Evolutionary conservation across 768 basidiomycete genomes (phyloP).

Genomic region (Cystobasidium tubakii): DNA sequence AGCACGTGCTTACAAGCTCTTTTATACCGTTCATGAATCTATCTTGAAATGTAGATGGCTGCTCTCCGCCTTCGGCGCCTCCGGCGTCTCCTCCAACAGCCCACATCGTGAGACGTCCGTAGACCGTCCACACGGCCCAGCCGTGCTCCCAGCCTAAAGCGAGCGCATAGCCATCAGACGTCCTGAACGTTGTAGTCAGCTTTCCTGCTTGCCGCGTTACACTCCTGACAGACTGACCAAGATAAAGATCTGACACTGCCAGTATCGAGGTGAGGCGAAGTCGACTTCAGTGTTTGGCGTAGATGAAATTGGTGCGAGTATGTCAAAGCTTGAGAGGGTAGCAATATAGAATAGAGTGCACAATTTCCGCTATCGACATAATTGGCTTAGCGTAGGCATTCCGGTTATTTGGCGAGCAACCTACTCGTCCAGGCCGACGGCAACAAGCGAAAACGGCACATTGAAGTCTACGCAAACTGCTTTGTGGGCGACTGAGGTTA

Average conservation of each 20-base stretch:
- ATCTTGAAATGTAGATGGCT: slow-evolving; percentile 60
- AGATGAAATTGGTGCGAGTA: slow-evolving; percentile 44
- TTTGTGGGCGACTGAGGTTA: background rate
- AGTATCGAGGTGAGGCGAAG: slow-evolving; percentile 37
- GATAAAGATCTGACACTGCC: slow-evolving; percentile 26
- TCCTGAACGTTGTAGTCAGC: slow-evolving; percentile 71
- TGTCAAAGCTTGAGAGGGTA: slow-evolving; percentile 21
- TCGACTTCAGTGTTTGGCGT: slow-evolving; percentile 40
- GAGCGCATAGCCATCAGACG: slow-evolving; percentile 87
- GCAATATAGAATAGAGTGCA: slow-evolving; percentile 38
- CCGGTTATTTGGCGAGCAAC: background rate
- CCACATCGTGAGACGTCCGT: slow-evolving; percentile 77
- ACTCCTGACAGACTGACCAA: slow-evolving; percentile 21
- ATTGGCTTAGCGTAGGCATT: too few relatives aligned
- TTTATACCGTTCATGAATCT: slow-evolving; percentile 75
- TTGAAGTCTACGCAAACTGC: slow-evolving; percentile 9
- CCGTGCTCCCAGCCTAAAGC: slow-evolving; percentile 85
- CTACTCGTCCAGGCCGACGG: slow-evolving; percentile 25
- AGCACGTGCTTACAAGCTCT: slow-evolving; percentile 58
- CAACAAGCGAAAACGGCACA: slow-evolving; percentile 31
- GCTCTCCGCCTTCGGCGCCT: slow-evolving; percentile 55
- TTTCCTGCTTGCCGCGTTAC: slow-evolving; percentile 40
- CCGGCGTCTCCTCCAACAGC: slow-evolving; percentile 64
- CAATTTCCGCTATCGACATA: slow-evolving; percentile 32
- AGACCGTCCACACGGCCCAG: slow-evolving; percentile 85